These are phyloP conservation scores for Plasmodium gonderi DNA, from an alignment of 169 alveolate genomes.

Conservation along the genomic window DNA sequence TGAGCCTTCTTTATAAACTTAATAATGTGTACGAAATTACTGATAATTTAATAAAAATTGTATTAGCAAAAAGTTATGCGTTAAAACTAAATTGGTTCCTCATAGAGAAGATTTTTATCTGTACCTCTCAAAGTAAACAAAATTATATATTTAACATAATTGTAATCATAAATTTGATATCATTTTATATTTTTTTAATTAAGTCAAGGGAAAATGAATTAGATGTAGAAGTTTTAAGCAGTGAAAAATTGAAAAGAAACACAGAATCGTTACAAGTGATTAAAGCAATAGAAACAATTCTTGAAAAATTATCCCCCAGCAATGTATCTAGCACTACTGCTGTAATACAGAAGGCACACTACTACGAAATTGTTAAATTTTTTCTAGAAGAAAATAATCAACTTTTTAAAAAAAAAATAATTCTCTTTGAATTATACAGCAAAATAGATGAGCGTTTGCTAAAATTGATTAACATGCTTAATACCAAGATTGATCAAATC, in stretches of 20 bases:
- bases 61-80: constrained; percentile 6
- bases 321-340: neutral
- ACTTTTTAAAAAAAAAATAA: constrained; percentile 32
- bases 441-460: constrained; percentile 34
- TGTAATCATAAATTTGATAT: constrained; percentile 28
- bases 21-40: constrained; percentile 28
- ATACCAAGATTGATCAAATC: neutral
- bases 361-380: constrained; percentile 15
- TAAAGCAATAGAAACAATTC: neutral
- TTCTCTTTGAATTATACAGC: constrained; percentile 22
- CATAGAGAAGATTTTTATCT: constrained; percentile 6
- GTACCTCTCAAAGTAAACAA: neutral
- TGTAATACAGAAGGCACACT: constrained; percentile 6
- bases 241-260: neutral
- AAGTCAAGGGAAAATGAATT: constrained; percentile 17
- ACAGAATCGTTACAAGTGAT: neutral
- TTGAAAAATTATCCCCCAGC: neutral
- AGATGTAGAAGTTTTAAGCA: neutral
- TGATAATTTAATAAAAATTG: constrained; percentile 42
- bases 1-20: neutral
- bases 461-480: constrained; percentile 3
- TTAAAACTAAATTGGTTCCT: neutral
- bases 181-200: constrained; percentile 37
- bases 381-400: constrained; percentile 31
- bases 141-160: constrained; percentile 28